phyloP scores from a whole-genome alignment of 2,329 filamentous ascomycete genomes.

The Alternaria burnsii region DNA sequence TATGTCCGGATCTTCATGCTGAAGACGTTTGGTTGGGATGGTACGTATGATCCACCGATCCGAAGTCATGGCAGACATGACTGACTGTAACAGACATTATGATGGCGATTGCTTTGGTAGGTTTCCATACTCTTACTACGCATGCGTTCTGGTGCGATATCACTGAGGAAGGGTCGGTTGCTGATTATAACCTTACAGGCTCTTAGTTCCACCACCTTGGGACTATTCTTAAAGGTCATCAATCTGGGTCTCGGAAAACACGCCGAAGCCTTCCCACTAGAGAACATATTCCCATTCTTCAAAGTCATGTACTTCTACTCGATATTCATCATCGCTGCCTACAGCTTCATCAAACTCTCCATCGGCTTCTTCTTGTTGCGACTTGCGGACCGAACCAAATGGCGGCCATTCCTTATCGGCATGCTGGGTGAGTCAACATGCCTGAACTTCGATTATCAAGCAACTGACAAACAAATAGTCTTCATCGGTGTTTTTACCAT shows the following conservation, averaged over 20 bases:
- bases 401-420: slow-evolving; percentile 53
- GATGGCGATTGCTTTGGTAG: slow-evolving; percentile 39
- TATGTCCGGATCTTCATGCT: slow-evolving; percentile 33
- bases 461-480: slow-evolving; percentile 12
- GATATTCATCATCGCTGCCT: slow-evolving; percentile 56
- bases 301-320: slow-evolving; percentile 56
- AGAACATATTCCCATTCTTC: slow-evolving; percentile 48
- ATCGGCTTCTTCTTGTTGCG: slow-evolving; percentile 59
- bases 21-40: slow-evolving; percentile 34
- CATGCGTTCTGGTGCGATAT: not conserved
- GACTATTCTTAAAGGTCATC: slow-evolving; percentile 26
- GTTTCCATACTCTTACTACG: not conserved
- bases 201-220: slow-evolving; percentile 25
- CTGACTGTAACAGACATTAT: slow-evolving; percentile 47
- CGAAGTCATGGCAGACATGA: not conserved
- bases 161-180: not conserved
- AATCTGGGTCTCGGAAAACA: slow-evolving; percentile 59
- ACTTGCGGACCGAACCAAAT: slow-evolving; percentile 43
- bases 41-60: slow-evolving; percentile 13
- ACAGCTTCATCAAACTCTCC: slow-evolving; percentile 59
- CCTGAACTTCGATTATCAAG: not conserved
- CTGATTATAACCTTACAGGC: slow-evolving; percentile 9
- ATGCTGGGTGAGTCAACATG: slow-evolving; percentile 51
- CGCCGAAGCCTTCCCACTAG: slow-evolving; percentile 39
- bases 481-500: slow-evolving; percentile 37